Evolutionary conservation across 768 basidiomycete species (phyloP).

Genomic region (Pleurotus citrinopileatus): DNA sequence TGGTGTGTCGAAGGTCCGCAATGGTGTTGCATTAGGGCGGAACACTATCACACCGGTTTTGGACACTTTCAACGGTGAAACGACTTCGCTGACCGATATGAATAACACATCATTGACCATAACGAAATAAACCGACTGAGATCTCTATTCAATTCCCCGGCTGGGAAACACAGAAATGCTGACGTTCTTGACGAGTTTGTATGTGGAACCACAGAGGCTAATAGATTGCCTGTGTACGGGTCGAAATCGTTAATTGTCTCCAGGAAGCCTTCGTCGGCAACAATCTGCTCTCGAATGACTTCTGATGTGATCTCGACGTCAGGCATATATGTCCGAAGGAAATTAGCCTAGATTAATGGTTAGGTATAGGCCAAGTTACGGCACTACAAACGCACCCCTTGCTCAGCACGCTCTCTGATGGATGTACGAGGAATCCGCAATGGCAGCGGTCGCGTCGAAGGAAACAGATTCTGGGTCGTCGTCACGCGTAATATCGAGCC

Average conservation of each 20-base stretch:
- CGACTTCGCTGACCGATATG: constrained; percentile 9
- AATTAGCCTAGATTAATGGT: constrained; percentile 51
- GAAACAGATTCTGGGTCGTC: constrained; percentile 49
- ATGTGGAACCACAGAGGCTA: constrained; percentile 38
- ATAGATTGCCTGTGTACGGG: constrained; percentile 51
- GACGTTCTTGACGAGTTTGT: constrained; percentile 18
- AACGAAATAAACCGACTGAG: constrained; percentile 49
- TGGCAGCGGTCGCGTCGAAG: constrained; percentile 46
- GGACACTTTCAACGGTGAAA: constrained; percentile 25
- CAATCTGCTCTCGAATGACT: constrained; percentile 55
- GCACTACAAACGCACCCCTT: constrained; percentile 47
- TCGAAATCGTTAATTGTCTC: constrained; percentile 45
- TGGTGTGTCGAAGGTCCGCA: constrained; percentile 57
- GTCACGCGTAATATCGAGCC: constrained; percentile 16
- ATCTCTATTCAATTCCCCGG: constrained; percentile 55
- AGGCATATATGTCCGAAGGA: constrained; percentile 67
- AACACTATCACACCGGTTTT: constrained; percentile 26
- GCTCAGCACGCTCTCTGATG: constrained; percentile 54
- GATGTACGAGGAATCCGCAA: constrained; percentile 27
- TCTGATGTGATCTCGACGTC: constrained; percentile 75
- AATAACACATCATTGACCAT: background rate
- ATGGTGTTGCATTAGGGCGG: constrained; percentile 38
- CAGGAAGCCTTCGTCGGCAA: constrained; percentile 36
- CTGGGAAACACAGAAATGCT: constrained; percentile 53
- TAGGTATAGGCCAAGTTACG: background rate